These are phyloP conservation scores for Lactarius quietus DNA, from an alignment of 768 basidiomycete genomes.

Conservation along the genomic window DNA sequence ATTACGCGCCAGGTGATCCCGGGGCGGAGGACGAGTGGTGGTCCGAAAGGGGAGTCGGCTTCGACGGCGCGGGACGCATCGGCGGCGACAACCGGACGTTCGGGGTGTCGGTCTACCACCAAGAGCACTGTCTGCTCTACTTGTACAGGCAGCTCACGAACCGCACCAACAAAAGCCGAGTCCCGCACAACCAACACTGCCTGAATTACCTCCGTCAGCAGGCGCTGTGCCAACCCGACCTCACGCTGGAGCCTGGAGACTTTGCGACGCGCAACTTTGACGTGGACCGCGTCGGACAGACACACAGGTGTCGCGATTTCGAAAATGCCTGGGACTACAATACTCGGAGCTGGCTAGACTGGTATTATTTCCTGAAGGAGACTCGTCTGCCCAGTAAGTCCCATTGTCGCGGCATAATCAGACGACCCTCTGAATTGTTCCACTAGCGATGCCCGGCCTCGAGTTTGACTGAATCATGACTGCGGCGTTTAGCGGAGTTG, in stretches of 20 bases:
- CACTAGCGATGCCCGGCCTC: not conserved
- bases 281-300: conserved; percentile 33
- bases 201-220: conserved; percentile 40
- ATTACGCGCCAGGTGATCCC: not conserved
- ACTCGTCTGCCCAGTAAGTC: not conserved
- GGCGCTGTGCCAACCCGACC: conserved; percentile 39
- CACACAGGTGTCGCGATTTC: conserved; percentile 37
- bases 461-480: not conserved
- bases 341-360: conserved; percentile 1
- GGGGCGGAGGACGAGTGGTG: conserved; percentile 4
- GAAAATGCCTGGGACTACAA: conserved; percentile 28
- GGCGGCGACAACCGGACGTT: conserved; percentile 26
- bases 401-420: not conserved
- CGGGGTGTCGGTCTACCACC: conserved; percentile 42
- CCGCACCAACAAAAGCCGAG: conserved; percentile 26
- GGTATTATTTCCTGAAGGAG: conserved; percentile 8
- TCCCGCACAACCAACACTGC: conserved; percentile 38
- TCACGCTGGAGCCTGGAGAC: conserved; percentile 35
- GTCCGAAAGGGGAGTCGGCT: conserved; percentile 1
- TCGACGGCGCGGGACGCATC: conserved; percentile 11
- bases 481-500: not conserved
- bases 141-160: conserved; percentile 31
- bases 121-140: conserved; percentile 41
- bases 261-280: conserved; percentile 31
- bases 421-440: not conserved